Base-by-base conservation (phyloP, 768 basidiomycete species). In the Lactarius quietus region DNA sequence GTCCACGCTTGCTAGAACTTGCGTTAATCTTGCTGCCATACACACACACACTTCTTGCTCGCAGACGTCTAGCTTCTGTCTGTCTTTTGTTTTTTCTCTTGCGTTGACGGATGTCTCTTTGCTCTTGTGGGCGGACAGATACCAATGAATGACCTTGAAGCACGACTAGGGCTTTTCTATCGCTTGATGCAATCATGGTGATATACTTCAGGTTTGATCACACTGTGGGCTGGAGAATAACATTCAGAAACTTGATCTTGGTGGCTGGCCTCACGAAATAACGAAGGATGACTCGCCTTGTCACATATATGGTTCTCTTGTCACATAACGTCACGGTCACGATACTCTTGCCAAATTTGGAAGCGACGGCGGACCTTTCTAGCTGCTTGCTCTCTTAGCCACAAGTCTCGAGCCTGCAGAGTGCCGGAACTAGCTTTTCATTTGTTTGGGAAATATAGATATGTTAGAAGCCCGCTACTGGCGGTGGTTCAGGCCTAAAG, bases 231-330 rank as follows among this genome's bases (percentile, higher is more conserved):
- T 43, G 15, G 41, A 26, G 48, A 26, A 26, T 51, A 54, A 65
- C 51, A 38, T 61, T 60, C 23, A 52, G 59, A 38, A 41, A 54
- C 43, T 59, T 55, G 58, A 36, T 60, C 41, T 43, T 45, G 64
- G 54, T 59, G 29, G 53, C 15, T 57, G 35, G 62, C 23, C 10
- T 7, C 31, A 54, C 5, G n/a, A 45, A 23, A 54, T 8, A 33
- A 33, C 33, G 33, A 33, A 4, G 35, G 39, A 59, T 60, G 64
- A 65, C 64, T 65, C 64, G 53, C 64, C 64, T 65, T 31, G 23
- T 28, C 41, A 20, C 33, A 3, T 39, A 43, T 33, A 38, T 56
- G 31, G 26, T 7, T 5, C 15, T 6, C n/a, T n/a, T 18, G 63
- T 64, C 39, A 64, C 64, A 20, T 39, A 2, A 20, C n/a, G n/a